Conservation (phyloP, 2,329 filamentous ascomycete genomes). For the Fonsecaea multimorphosa region DNA sequence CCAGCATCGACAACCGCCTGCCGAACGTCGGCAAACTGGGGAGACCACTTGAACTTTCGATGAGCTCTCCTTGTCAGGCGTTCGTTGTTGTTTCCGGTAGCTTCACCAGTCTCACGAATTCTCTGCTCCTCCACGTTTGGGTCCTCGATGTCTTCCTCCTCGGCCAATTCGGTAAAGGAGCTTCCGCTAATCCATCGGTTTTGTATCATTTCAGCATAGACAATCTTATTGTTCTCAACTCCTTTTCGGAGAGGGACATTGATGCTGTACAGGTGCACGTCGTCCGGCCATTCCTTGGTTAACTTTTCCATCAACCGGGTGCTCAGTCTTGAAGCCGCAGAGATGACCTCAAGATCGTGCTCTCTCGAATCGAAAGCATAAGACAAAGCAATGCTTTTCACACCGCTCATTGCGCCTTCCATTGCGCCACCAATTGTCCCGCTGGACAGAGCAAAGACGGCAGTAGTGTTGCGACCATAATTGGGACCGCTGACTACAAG, state of each 20-base stretch:
- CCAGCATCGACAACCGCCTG: conserved; percentile 79
- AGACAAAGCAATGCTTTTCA: conserved; percentile 77
- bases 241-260: conserved; percentile 86
- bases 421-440: conserved; percentile 79
- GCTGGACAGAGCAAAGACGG: conserved; percentile 77
- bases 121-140: conserved; percentile 72
- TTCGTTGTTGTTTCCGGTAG: conserved; percentile 37
- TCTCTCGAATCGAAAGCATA: conserved; percentile 89
- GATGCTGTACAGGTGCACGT: conserved; percentile 84
- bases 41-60: conserved; percentile 94
- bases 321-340: conserved; percentile 74
- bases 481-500: conserved; percentile 81
- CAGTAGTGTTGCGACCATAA: conserved; percentile 81
- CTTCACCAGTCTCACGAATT: conserved; percentile 70
- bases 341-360: conserved; percentile 82
- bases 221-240: conserved; percentile 71
- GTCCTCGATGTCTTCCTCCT: conserved; percentile 64
- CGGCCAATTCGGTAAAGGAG: conserved; percentile 81
- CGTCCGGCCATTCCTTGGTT: conserved; percentile 72
- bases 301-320: conserved; percentile 81
- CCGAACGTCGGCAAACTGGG: conserved; percentile 84
- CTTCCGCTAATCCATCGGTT: conserved; percentile 87
- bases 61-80: conserved; percentile 63
- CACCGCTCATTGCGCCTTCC: conserved; percentile 74
- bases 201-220: conserved; percentile 87